Base-by-base conservation (phyloP, 2,329 filamentous ascomycete genomes). In the Gremmenia infestans region DNA sequence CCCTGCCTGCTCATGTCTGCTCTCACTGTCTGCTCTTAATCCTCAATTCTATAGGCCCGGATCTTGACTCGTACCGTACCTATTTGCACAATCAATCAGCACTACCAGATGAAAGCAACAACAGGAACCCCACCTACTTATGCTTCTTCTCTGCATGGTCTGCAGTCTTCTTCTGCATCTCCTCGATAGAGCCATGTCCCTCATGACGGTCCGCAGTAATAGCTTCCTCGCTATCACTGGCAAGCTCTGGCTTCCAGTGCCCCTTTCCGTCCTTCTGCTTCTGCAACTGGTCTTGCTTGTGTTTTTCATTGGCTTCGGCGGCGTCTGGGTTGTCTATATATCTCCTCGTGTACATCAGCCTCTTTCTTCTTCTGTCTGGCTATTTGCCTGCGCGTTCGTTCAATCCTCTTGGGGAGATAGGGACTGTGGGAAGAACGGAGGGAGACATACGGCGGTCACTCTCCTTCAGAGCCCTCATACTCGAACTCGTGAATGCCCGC, bases 191-290 rank as follows among this genome's bases (percentile, higher is more conserved):
- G 28, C 53, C 56, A 15, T 50, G 50, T 17, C 59, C 45, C 7
- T 46, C 46, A 36, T 62, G 48, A 19, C 63, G 61, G 43, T 67
- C 68, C 22, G 65, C 65, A 37, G 53, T 52, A 42, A 94, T 78
- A 64, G 82, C 83, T 71, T 89, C 88, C 76, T 95, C 90, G 72
- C 86, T 89, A 72, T 90, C 83, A 50, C 85, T 88, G 3, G 89
- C 89, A 50, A 95, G 77, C 70, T 87, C 85, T 22, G 86, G 78
- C 74, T 88, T 87, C 89, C 90, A 94, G 69, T 90, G 80, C 52
- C 79, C 86, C 70, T 82, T 79, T 58, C 88, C 89, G 40, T 80
- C 73, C 71, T 86, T 83, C 58, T 89, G 81, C 76, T 92, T 91
- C 61, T 78, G 57, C 45, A 87, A 73, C 23, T 77, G 76, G 66